These are phyloP conservation scores for Paraconiothyrium brasiliense DNA, from an alignment of 2,329 filamentous ascomycete species.

Conservation along the genomic window DNA sequence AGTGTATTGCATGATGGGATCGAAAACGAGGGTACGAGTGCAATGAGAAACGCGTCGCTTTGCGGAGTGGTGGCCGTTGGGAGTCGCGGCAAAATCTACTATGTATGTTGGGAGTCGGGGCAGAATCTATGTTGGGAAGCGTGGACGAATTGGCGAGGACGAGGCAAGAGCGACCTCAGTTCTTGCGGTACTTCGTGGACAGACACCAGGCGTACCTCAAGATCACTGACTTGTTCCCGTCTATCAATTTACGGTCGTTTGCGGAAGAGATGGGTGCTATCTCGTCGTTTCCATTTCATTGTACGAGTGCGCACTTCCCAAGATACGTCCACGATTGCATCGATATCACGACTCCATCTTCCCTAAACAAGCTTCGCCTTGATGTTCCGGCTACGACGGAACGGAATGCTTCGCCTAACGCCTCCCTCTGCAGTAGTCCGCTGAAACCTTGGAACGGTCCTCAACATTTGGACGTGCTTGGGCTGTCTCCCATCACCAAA, in stretches of 20 bases:
- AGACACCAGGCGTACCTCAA: not conserved
- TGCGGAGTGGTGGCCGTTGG: not conserved
- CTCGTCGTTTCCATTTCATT: not conserved
- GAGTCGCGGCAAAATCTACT: not conserved
- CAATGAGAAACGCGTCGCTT: not conserved
- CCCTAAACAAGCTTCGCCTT: no score
- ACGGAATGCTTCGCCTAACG: not conserved
- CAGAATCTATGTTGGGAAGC: not conserved
- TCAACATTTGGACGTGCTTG: not conserved
- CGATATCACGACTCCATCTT: not conserved
- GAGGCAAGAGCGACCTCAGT: not conserved
- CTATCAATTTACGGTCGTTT: not conserved
- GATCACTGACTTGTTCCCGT: not conserved
- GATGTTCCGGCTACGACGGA: not conserved
- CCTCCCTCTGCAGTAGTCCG: not conserved
- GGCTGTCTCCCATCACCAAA: not conserved
- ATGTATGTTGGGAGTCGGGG: not conserved
- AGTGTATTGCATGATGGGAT: not conserved
- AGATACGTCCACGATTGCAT: not conserved
- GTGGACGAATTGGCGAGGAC: not conserved
- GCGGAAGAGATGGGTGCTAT: not conserved
- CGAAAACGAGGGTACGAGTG: not conserved
- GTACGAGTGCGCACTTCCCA: not conserved
- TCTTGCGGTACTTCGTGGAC: not conserved
- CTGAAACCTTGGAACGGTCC: not conserved